Percentiles rank a stretch among this genome's conserved stretches.
Evolutionary conservation across 768 basidiomycete genomes (phyloP).

Genomic region (Mycena alexandri): DNA sequence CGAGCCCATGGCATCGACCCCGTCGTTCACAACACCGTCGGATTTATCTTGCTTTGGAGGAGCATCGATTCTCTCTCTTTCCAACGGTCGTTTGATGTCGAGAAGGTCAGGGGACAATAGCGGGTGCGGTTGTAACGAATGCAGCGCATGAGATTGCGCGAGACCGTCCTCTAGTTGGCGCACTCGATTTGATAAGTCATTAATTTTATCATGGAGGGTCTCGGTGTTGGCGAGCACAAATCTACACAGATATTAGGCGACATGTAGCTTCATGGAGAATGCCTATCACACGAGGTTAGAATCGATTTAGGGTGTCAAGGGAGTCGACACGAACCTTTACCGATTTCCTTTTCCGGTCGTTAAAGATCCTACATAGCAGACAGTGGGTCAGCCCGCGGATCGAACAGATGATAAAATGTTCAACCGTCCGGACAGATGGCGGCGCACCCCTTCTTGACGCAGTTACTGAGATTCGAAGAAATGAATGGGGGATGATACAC

Average conservation of each 20-base stretch:
- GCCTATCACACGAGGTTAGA: too few relatives aligned
- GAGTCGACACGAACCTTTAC: slow-evolving; percentile 45
- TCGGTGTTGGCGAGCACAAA: slow-evolving; percentile 82
- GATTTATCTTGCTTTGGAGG: slow-evolving; percentile 55
- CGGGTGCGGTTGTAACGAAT: slow-evolving; percentile 66
- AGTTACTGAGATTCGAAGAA: slow-evolving; percentile 53
- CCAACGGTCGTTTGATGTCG: slow-evolving; percentile 75
- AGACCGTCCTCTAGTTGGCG: slow-evolving; percentile 80
- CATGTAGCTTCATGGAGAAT: background rate
- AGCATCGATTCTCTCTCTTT: slow-evolving; percentile 50
- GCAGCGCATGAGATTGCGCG: slow-evolving; percentile 60
- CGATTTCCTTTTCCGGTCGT: slow-evolving; percentile 83
- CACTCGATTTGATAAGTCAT: slow-evolving; percentile 70
- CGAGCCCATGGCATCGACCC: slow-evolving; percentile 74
- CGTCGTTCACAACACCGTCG: slow-evolving; percentile 69
- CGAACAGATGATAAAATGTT: slow-evolving; percentile 19
- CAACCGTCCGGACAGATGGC: slow-evolving; percentile 78
- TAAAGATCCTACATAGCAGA: slow-evolving; percentile 63
- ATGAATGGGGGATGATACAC: slow-evolving; percentile 14
- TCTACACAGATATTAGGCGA: slow-evolving; percentile 46
- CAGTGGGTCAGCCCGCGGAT: slow-evolving; percentile 23
- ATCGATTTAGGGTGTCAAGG: too few relatives aligned
- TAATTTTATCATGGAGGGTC: slow-evolving; percentile 77
- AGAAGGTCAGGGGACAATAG: slow-evolving; percentile 72
- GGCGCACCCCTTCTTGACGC: slow-evolving; percentile 68